Evolutionary conservation across 163 green algal genomes (phyloP), one percentile per base, ranked within the genome.

Genomic region (Scenedesmus sp.): DNA sequence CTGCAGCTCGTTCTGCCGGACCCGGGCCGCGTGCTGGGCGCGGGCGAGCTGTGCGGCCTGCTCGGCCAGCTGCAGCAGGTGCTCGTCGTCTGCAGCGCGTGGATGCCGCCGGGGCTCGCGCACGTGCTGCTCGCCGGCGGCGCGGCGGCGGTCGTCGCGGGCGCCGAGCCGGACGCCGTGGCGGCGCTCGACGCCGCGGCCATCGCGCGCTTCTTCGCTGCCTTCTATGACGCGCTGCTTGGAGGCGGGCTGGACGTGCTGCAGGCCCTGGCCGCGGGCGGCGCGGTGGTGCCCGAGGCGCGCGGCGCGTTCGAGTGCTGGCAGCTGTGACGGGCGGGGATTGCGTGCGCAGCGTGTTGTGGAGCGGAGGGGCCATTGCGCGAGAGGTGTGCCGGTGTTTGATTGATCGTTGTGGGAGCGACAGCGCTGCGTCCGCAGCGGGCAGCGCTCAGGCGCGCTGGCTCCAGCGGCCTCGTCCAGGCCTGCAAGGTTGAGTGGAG

Each of bases 121-220:
- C 29, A 45, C 1, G 24, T 63, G 29, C 26, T 83, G 54, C 64
- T 83, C 54, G 54, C 56, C 4, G 64, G 44, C 18, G 75, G 75
- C 33, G 75, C 63, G 17, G 53, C 39, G 18, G 75, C 64, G 42
- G 75, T 83, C 33, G 75, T 83, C 4, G 64, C 56, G 24, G 64
- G 36, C 22, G 54, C 54, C 33, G 64, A 63, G 22, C 44, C 57
- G 14, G 44, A 22, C 36, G 28, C 20, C 1, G 45, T 80, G 10
- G 39, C 63, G 7, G 29, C 18, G 13, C 20, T 80, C 1, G 45
- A 48, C 36, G 71, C 71, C 15, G 57, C 31, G 28, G 58, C 62
- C 47, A 28, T 80, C 39, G 71, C 71, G 17, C 45, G 31, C 11
- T 80, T 72, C n/a, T 80, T 80, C 24, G 24, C 11, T 10, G 44